These are phyloP conservation scores for Pisolithus sp. DNA, from an alignment of 768 basidiomycete species.

Conservation along the genomic window DNA sequence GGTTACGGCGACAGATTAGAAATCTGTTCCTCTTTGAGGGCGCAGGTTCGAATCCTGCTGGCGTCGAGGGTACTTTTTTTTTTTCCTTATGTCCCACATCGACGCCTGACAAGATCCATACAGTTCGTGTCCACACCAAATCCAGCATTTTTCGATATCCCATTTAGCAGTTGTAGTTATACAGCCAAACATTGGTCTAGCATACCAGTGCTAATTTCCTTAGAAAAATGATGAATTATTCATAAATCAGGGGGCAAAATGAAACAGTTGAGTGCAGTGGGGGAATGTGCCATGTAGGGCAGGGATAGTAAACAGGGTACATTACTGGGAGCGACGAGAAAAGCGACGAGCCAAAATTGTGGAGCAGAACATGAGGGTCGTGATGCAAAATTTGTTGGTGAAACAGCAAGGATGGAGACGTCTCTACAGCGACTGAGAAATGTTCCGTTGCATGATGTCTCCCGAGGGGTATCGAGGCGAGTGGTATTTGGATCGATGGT, in stretches of 20 bases:
- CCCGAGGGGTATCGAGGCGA: too few relatives aligned
- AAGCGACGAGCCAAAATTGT: neutral
- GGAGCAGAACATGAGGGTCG: neutral
- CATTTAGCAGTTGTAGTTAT: neutral
- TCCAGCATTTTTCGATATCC: neutral
- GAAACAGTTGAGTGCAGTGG: neutral
- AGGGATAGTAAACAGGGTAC: slow-evolving; percentile 14
- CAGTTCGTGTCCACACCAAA: too few relatives aligned
- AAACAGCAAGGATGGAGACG: too few relatives aligned
- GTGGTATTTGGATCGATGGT: too few relatives aligned
- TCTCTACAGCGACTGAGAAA: too few relatives aligned
- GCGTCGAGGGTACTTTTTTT: slow-evolving; percentile 24
- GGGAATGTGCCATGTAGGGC: neutral
- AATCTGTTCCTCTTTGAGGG: slow-evolving; percentile 30
- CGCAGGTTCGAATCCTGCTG: slow-evolving; percentile 43
- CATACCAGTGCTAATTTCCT: slow-evolving; percentile 5
- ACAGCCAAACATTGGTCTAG: neutral
- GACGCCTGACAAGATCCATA: too few relatives aligned
- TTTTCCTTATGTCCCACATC: neutral
- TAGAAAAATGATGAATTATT: neutral
- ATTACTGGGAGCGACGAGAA: neutral
- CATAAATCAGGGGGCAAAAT: neutral
- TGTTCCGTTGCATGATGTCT: too few relatives aligned
- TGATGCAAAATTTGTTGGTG: too few relatives aligned
- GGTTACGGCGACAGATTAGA: slow-evolving; percentile 62